Conservation (phyloP, 106 monocot genomes). For the Dendrobium officinale region DNA sequence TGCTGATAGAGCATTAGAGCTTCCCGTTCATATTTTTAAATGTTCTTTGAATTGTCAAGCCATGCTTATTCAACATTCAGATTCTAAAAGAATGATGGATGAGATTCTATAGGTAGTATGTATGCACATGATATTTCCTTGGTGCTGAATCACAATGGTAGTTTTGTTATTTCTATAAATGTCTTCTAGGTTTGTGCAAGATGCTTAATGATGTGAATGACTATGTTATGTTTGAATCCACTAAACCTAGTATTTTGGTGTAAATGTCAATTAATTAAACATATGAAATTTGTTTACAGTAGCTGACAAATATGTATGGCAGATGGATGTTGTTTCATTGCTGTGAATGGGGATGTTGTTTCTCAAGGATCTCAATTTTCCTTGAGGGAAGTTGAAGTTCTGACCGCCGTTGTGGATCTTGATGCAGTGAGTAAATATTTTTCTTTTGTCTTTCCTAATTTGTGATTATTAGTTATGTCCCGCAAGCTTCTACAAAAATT, state of each 20-base stretch:
- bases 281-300: not conserved
- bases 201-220: not conserved
- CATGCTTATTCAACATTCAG: not conserved
- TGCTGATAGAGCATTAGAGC: not conserved
- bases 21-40: not conserved
- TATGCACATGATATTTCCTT: not conserved
- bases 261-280: not conserved
- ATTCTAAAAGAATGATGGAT: not conserved
- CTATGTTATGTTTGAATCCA: not conserved
- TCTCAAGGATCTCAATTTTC: slow-evolving; percentile 99
- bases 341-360: slow-evolving; percentile 94
- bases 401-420: slow-evolving; percentile 81
- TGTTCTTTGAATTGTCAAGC: not conserved
- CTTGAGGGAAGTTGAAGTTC: slow-evolving; percentile 91
- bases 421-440: slow-evolving; percentile 66
- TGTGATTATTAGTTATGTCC: not conserved
- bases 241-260: not conserved
- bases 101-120: not conserved
- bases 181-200: not conserved
- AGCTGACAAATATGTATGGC: slow-evolving; percentile 6
- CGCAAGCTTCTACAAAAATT: not conserved
- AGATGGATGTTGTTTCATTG: slow-evolving; percentile 98
- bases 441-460: slow-evolving; percentile 3
- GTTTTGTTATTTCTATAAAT: not conserved
- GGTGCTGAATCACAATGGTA: not conserved